phyloP scores from a whole-genome alignment of 225 moss, liverwort and hornwort genomes.

The Climacium dendroides region DNA sequence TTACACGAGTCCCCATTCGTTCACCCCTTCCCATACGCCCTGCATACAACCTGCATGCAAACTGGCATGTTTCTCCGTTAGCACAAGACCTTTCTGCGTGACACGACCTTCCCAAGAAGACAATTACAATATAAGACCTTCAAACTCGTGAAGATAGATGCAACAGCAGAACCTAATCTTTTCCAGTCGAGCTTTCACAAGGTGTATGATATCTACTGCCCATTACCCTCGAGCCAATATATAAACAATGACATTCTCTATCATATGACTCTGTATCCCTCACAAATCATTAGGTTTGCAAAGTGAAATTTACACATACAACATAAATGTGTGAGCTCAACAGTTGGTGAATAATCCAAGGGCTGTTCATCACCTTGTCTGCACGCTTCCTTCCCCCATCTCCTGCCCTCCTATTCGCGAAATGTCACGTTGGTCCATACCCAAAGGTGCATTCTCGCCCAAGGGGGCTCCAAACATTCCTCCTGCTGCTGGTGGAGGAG shows the following conservation, averaged over 20 bases:
- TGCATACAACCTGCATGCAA: constrained; percentile 73
- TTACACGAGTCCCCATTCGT: constrained; percentile 82
- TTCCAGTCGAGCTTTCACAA: neutral
- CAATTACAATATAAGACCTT: neutral
- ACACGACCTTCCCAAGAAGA: neutral
- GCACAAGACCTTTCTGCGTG: neutral
- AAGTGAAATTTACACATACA: neutral
- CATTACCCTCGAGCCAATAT: neutral
- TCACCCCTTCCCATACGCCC: constrained; percentile 72
- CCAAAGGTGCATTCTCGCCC: constrained; percentile 57
- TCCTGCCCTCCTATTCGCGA: constrained; percentile 63
- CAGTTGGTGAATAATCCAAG: neutral
- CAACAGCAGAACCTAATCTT: neutral
- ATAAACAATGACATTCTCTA: neutral
- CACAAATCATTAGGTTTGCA: neutral
- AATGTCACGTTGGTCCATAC: constrained; percentile 67
- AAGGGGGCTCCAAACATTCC: constrained; percentile 22
- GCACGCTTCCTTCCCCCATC: constrained; percentile 80
- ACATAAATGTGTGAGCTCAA: neutral
- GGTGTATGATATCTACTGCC: neutral
- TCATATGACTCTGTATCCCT: neutral
- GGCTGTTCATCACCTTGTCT: constrained; percentile 68
- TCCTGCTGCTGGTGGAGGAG: constrained; percentile 50
- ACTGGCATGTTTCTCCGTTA: constrained; percentile 51
- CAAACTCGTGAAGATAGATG: neutral